Conservation (phyloP, 2,329 filamentous ascomycete genomes). For the Ophiostoma pallidulum region DNA sequence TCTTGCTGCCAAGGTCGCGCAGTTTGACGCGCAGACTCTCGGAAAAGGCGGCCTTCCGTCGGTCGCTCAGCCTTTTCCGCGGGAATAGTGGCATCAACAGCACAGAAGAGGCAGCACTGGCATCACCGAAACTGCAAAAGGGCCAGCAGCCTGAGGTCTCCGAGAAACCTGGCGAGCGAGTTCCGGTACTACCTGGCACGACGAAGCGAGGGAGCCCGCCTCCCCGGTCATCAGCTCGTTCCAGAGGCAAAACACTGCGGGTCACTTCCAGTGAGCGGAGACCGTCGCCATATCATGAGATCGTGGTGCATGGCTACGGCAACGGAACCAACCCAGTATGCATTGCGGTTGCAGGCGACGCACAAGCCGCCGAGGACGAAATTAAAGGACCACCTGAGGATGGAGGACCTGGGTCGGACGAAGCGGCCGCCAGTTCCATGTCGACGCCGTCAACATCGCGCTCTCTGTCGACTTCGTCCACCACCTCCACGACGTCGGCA, state of each 20-base stretch:
- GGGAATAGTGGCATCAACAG: constrained; percentile 8
- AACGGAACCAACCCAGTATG: constrained; percentile 37
- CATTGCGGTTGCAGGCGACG: too few relatives aligned
- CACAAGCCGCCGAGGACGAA: too few relatives aligned
- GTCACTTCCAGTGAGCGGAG: neutral
- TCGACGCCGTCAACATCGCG: constrained; percentile 10
- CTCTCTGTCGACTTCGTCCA: constrained; percentile 21
- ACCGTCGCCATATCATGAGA: constrained; percentile 35
- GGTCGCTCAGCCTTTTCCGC: constrained; percentile 26
- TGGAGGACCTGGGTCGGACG: too few relatives aligned
- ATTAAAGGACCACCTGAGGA: too few relatives aligned
- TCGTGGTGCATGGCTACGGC: constrained; percentile 44
- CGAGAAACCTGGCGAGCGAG: neutral
- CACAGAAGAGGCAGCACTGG: neutral
- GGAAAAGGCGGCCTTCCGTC: constrained; percentile 23
- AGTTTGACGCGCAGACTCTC: constrained; percentile 25
- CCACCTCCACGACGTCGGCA: constrained; percentile 15
- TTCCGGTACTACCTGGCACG: neutral
- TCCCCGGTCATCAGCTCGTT: neutral
- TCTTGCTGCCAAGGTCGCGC: constrained; percentile 16
- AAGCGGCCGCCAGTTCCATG: neutral
- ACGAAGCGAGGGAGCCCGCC: constrained; percentile 1
- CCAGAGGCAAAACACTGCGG: neutral
- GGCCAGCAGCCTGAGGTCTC: constrained; percentile 6
- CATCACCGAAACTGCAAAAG: neutral